Percentiles rank a stretch among this genome's conserved stretches.
These are phyloP conservation scores for Zymoseptoria passerinii DNA, from an alignment of 2,329 filamentous ascomycete genomes.

Conservation along the genomic window DNA sequence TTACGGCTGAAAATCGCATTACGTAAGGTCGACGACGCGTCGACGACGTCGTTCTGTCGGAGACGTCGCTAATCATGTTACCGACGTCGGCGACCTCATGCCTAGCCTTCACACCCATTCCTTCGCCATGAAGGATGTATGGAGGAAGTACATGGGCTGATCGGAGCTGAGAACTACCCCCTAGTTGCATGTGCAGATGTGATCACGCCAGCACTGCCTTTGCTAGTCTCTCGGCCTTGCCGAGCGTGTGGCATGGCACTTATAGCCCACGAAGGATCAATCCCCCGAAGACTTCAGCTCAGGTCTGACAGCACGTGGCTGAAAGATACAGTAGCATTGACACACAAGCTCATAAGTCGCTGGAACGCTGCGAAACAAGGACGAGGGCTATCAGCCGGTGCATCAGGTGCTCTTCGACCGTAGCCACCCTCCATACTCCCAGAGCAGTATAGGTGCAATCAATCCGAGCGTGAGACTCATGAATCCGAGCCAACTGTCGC, in stretches of 20 bases:
- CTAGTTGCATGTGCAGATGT: neutral
- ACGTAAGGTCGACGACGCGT: too few species aligned
- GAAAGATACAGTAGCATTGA: neutral
- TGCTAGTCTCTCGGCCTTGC: neutral
- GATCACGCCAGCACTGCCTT: neutral
- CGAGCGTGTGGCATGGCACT: neutral
- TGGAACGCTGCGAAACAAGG: neutral
- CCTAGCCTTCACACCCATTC: neutral
- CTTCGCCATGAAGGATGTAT: neutral
- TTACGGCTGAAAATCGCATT: too few species aligned
- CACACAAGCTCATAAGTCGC: neutral
- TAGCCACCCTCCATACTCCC: conserved; percentile 14
- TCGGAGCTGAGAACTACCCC: neutral
- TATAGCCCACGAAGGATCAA: neutral
- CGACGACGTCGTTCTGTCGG: too few species aligned
- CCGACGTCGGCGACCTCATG: too few species aligned
- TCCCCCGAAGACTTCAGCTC: neutral
- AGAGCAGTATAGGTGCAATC: conserved; percentile 15
- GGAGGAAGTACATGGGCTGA: neutral
- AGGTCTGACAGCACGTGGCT: neutral
- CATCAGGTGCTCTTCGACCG: conserved; percentile 18
- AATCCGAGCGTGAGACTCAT: conserved; percentile 12
- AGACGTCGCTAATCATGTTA: too few species aligned
- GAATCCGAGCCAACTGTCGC: conserved; percentile 26
- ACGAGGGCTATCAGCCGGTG: conserved; percentile 1